Evolutionary conservation across 805 yeast species (phyloP), one percentile per base, ranked within the genome.

Genomic region (Saturnispora besseyi): DNA sequence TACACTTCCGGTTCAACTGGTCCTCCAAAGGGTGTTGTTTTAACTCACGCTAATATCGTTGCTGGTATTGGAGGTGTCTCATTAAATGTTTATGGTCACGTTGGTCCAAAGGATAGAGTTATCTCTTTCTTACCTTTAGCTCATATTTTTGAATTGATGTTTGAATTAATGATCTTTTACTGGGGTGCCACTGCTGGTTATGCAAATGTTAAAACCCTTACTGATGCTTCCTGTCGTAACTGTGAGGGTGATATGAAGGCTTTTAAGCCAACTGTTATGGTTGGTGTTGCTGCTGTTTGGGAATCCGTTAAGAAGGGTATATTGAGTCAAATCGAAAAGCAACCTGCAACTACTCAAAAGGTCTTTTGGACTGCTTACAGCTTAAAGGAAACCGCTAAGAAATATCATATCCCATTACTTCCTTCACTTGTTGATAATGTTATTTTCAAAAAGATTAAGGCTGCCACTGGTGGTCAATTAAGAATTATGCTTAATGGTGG

Each of bases 201-300:
- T 70, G 98, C 96, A 46, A 81, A 75, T 59, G 96, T 91, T 55
- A 89, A 89, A 72, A 91, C 99, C 30, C 73, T 93, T 58, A 81
- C 95, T 21, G 95, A 86, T 55, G 72, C 76, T 2, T 87, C 95
- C 2, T 80, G 86, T 62, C 81, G 78, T 61, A 86, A 93, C 71
- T 89, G 96, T 72, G 71, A 77, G 51, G 91, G 96, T 61, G 99
- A 93, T 67, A 78, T 93, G 73, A 78, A 75, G 50, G 86, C 84
- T 62, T 86, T 89, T 69, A 76, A 81, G 66, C 99, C 99, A 52
- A 86, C 96, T 5, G 69, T 90, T 58, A 86, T 93, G 96, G 96
- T 89, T 56, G 99, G 96, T 68, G 99, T 93, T 51, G 97, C 97
- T 15, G 96, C 98, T 4, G 97, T 93, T 48, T 93, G 96, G 96